Percentiles rank a stretch among this genome's conserved stretches.
Conservation (phyloP, 2,329 filamentous ascomycete genomes). For the Paracoccidioides lutzii region DNA sequence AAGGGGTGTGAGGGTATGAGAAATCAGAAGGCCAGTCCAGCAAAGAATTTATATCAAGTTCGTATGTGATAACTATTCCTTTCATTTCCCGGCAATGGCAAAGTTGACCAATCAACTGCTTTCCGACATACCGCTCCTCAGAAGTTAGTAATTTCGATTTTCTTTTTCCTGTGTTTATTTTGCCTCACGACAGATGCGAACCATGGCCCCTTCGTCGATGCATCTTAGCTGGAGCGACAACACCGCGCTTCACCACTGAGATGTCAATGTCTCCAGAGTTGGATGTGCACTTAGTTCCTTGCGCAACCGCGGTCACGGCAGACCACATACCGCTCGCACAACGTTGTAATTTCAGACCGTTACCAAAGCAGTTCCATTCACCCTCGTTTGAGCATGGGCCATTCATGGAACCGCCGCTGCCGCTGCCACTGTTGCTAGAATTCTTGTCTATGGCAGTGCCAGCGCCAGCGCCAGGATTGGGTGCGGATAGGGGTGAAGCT, state of each 20-base stretch:
- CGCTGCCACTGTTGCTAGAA: background rate
- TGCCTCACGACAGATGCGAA: slow-evolving; percentile 1
- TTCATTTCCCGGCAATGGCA: too few relatives aligned
- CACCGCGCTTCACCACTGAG: slow-evolving; percentile 14
- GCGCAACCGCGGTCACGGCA: slow-evolving; percentile 36
- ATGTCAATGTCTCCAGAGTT: slow-evolving; percentile 24
- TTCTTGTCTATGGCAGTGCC: slow-evolving; percentile 3
- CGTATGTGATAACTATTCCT: too few relatives aligned
- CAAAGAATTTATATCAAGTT: too few relatives aligned
- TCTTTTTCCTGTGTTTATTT: background rate
- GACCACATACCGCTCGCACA: slow-evolving; percentile 50
- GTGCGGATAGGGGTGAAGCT: slow-evolving; percentile 12
- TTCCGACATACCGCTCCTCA: too few relatives aligned
- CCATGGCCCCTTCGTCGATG: slow-evolving; percentile 19
- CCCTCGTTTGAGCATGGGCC: slow-evolving; percentile 40
- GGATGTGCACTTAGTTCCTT: slow-evolving; percentile 41
- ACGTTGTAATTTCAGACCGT: slow-evolving; percentile 43
- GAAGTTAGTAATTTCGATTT: too few relatives aligned
- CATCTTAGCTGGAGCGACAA: slow-evolving; percentile 13
- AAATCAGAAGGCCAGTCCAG: too few relatives aligned
- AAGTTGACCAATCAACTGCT: too few relatives aligned
- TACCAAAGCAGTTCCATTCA: slow-evolving; percentile 46
- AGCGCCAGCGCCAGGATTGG: slow-evolving; percentile 5
- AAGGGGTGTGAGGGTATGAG: too few relatives aligned
- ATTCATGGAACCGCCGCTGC: slow-evolving; percentile 4